phyloP scores from a whole-genome alignment of 176 grass and related monocot species.

The Triticum monococcum region DNA sequence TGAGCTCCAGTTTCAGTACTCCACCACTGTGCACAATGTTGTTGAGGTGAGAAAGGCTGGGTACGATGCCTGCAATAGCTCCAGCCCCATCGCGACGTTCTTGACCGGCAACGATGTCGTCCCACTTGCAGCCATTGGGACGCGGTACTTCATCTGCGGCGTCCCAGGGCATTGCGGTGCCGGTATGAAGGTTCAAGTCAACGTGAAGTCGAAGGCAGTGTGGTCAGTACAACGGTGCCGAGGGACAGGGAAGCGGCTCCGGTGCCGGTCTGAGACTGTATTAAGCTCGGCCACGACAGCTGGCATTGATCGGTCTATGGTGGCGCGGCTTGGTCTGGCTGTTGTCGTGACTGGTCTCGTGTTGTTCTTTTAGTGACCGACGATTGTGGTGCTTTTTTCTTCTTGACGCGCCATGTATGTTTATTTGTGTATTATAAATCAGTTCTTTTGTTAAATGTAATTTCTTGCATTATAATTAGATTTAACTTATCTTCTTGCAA shows the following conservation, averaged over 20 bases:
- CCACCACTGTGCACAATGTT: background rate
- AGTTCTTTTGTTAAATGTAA: no score
- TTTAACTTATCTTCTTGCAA: no score
- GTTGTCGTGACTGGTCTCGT: background rate
- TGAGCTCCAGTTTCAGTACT: background rate
- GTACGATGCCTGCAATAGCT: background rate
- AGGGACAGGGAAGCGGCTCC: no score
- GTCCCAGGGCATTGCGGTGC: background rate
- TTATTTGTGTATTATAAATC: no score
- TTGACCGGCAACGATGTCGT: background rate
- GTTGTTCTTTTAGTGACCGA: background rate
- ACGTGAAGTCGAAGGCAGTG: background rate
- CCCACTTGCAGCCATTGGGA: background rate
- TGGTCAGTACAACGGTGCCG: background rate
- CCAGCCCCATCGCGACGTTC: background rate
- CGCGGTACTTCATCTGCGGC: background rate
- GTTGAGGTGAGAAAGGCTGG: background rate
- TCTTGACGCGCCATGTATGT: no score
- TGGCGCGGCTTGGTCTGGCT: background rate
- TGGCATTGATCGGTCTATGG: background rate
- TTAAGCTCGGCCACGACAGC: background rate
- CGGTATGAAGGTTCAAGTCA: background rate
- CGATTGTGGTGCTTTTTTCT: no score
- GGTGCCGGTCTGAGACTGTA: background rate
- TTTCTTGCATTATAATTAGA: no score